These are phyloP conservation scores for Colletotrichum eremochloae DNA, from an alignment of 2,329 filamentous ascomycete species.

Conservation along the genomic window DNA sequence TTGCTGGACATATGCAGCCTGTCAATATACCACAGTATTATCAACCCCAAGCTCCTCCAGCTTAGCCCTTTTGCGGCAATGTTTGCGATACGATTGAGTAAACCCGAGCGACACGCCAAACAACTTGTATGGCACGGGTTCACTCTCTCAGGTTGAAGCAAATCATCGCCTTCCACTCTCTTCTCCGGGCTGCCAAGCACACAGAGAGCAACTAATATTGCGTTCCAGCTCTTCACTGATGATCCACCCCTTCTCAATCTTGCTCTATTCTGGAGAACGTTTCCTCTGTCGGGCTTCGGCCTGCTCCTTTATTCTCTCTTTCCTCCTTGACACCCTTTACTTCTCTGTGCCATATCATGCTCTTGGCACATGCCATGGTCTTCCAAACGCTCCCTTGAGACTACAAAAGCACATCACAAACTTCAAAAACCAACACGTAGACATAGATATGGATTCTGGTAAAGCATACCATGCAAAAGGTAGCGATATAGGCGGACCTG, in stretches of 20 bases:
- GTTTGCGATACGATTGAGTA: background rate
- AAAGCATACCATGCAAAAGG: background rate
- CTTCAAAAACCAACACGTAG: background rate
- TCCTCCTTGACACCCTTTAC: background rate
- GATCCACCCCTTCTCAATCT: background rate
- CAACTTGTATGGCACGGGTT: background rate
- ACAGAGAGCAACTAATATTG: background rate
- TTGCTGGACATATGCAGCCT: background rate
- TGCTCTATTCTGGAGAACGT: background rate
- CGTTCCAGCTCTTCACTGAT: background rate
- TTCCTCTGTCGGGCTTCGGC: no score
- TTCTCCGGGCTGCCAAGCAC: constrained; percentile 9
- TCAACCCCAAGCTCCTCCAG: background rate
- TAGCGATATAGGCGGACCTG: no score
- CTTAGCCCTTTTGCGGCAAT: background rate
- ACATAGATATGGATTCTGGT: no score
- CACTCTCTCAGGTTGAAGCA: background rate
- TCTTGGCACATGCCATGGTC: background rate
- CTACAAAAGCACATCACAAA: background rate
- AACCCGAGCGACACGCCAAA: background rate
- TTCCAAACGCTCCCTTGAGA: background rate
- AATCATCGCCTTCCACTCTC: background rate
- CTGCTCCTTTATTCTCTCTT: background rate
- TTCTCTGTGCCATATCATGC: background rate
- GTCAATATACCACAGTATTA: background rate